These are phyloP conservation scores for Sordaria brevicollis DNA, from an alignment of 495 filamentous ascomycete species.

Conservation along the genomic window DNA sequence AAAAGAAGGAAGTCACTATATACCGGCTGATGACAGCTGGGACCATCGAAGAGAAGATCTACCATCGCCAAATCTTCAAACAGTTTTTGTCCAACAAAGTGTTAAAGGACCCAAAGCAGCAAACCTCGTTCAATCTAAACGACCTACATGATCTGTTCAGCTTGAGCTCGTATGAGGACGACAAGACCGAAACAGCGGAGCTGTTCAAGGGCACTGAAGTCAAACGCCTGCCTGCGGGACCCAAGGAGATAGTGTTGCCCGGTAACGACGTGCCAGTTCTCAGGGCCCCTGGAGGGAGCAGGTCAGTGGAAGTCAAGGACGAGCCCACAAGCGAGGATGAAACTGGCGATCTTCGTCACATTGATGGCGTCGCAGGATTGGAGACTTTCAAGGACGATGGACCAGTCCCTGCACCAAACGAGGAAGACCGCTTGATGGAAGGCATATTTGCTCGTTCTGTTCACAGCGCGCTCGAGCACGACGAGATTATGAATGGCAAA, in stretches of 20 bases:
- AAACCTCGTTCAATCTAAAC: constrained; percentile 70
- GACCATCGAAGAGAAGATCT: constrained; percentile 98
- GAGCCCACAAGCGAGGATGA: constrained; percentile 19
- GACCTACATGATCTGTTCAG: constrained; percentile 89
- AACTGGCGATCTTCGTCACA: constrained; percentile 17
- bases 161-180: constrained; percentile 56
- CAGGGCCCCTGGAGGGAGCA: neutral
- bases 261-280: constrained; percentile 8
- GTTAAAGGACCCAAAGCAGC: constrained; percentile 80
- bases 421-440: constrained; percentile 65
- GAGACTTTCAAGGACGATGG: constrained; percentile 15
- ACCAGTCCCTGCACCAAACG: constrained; percentile 15
- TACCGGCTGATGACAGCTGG: constrained; percentile 95
- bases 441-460: constrained; percentile 79
- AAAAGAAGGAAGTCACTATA: constrained; percentile 87
- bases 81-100: constrained; percentile 94
- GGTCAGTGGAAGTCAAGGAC: neutral
- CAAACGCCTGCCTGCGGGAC: constrained; percentile 35
- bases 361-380: constrained; percentile 31
- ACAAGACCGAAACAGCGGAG: constrained; percentile 68
- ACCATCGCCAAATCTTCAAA: constrained; percentile 96
- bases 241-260: constrained; percentile 23
- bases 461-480: constrained; percentile 78
- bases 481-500: constrained; percentile 61
- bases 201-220: constrained; percentile 80